Evolutionary conservation across 192 early-diverging fungal species (phyloP), one percentile per base, ranked within the genome.

Genomic region (Coemansia sp.): DNA sequence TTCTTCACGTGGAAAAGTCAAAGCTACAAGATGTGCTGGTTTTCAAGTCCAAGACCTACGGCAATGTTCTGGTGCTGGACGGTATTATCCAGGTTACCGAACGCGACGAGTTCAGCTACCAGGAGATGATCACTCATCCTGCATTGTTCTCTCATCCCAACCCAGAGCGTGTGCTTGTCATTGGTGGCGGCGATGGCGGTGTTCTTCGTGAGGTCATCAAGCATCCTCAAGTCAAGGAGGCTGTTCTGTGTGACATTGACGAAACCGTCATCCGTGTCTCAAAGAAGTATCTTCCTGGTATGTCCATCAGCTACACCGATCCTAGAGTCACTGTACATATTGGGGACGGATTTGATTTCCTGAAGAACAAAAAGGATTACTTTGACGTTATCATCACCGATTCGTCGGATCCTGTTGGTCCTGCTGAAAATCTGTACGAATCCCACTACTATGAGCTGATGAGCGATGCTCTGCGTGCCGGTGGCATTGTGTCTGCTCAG

Each of bases 321-420:
- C 92, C 95, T 70, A 99, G 98, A 85, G 95, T 97, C 69, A 92
- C 88, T 57, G 87, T 98, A 43, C 89, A 92, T 75, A 92, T 99
- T 82, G 96, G 94, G 56, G 98, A 99, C 72, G 98, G 98, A 7
- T 96, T 99, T 80, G 87, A 86, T 55, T 99, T 93, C 81, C 84
- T 99, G 66, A 87, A 92, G 82, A 90, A 93, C 83, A 92, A 97
- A 83, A 82, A 83, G 59, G 87, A 92, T 62, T 81, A 86, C 67
- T 99, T 92, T 82, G 98, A 99, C 76, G 93, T 98, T 40, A 99
- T 99, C 77, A 99, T 99, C 85, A 99, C 96, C 61, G 98, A 99
- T 68, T 94, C 94, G 32, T 98, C 95, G 10, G 98, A 99, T 71
- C 98, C 98, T 41, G 95, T 96, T 68, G 96, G 96, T 21, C 98